Base-by-base conservation (phyloP, 2,329 filamentous ascomycete genomes). In the Dactylonectria macrodidyma region DNA sequence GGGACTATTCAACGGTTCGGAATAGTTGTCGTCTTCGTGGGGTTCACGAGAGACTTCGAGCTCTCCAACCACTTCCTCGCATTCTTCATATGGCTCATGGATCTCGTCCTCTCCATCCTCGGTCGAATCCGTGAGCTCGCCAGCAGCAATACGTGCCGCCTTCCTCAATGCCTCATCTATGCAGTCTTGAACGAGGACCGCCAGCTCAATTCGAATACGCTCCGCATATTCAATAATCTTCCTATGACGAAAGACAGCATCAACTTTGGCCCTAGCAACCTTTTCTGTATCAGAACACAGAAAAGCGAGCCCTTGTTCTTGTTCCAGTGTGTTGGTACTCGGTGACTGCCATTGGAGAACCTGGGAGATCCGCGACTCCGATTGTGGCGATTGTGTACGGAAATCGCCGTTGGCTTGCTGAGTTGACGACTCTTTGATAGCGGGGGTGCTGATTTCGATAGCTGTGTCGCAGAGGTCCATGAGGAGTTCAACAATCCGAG, bases 261-360 rank as follows among this genome's bases (percentile, higher is more conserved):
- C 96, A 2, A 98, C 93, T 79, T 99, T 99, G 51, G 92, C 89
- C 76, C 91, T 93, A 30, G 95, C 93, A 46, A 94, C 89, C 76
- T 89, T 91, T 79, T 96, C 94, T 0, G 95, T 98, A 78, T 99
- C 96, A 14, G 93, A 89, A 78, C 95, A 97, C n/a, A 99, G 84
- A 30, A 95, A 81, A 44, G 94, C 92, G 26, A 99, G 84, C 0
- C 96, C 96, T 77, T 97, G 93, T 78, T 98, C 95, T 78, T 98
- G 95, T 70, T 99, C 96, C 16, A 97, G 83, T 0, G 95, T 96
- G 76, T 95, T 95, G 57, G 92, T 93, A 75, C 94, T 95, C 1
- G 96, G 96, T 5, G 95, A 97, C 77, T 97, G 95, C 96, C 97
- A 99, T 79, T 98, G 95, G 73, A 97, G 81, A 6, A 99, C 95